A percentile compares a stretch with the other conserved stretches of the same genome.
Conservation (phyloP, 2,329 filamentous ascomycete genomes). For the Metarhizium sp. region DNA sequence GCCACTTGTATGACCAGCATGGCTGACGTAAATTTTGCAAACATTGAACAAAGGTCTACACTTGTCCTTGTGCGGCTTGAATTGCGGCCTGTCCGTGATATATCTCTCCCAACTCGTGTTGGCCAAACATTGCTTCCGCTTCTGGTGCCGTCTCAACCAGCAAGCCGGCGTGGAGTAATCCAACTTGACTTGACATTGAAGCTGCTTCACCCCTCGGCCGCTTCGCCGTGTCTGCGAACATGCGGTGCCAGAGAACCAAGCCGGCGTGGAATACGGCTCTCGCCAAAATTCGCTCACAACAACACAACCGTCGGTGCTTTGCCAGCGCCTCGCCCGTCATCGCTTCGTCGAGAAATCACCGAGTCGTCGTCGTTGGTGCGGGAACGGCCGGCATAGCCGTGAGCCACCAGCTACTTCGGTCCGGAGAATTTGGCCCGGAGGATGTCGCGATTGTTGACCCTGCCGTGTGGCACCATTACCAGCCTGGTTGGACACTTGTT, state of each 20-base stretch:
- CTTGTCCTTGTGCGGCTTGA: too few species aligned
- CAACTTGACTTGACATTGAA: too few species aligned
- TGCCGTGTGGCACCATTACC: constrained; percentile 55
- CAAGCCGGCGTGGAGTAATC: too few species aligned
- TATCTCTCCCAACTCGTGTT: too few species aligned
- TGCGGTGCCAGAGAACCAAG: background rate
- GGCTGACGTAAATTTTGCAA: background rate
- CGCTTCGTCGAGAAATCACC: constrained; percentile 36
- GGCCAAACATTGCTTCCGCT: too few species aligned
- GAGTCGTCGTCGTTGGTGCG: constrained; percentile 57
- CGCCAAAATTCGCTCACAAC: background rate
- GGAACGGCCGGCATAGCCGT: constrained; percentile 57
- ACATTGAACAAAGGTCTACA: background rate
- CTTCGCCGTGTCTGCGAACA: background rate
- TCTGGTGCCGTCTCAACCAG: too few species aligned
- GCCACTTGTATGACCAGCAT: background rate
- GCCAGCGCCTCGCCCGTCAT: constrained; percentile 20
- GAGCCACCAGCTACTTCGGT: constrained; percentile 56
- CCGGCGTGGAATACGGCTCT: background rate
- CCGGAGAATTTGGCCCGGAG: constrained; percentile 43
- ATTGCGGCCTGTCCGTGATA: too few species aligned
- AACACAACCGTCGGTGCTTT: constrained; percentile 6
- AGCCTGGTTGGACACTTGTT: constrained; percentile 61
- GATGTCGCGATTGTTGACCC: constrained; percentile 60
- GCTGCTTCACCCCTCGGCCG: too few species aligned